A percentile compares a stretch with the other conserved stretches of the same genome.
These are phyloP conservation scores for Heritiera littoralis DNA, from an alignment of 345 rosid species.

Conservation along the genomic window DNA sequence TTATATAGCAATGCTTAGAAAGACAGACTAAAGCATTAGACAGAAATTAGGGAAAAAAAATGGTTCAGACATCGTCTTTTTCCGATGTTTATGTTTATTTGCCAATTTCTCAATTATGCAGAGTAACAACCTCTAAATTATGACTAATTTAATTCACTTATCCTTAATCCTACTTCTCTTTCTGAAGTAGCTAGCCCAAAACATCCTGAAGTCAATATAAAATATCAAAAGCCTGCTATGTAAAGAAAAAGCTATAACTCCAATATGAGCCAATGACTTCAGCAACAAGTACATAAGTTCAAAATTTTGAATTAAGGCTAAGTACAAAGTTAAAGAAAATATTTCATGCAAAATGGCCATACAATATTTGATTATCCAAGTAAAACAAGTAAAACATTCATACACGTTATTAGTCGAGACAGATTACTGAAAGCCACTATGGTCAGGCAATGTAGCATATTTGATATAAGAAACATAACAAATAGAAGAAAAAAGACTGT, in stretches of 20 bases:
- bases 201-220: neutral
- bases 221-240: neutral
- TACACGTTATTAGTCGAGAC: neutral
- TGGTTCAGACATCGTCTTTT: neutral
- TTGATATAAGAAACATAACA: neutral
- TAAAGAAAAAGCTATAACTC: neutral
- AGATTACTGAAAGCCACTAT: neutral
- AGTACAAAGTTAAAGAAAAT: neutral
- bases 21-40: neutral
- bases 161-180: neutral
- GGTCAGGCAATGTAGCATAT: neutral
- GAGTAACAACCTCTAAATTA: neutral
- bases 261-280: slow-evolving; percentile 1
- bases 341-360: neutral
- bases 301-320: neutral
- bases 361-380: neutral
- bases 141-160: neutral
- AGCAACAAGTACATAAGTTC: neutral
- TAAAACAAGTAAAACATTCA: neutral
- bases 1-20: neutral
- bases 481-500: neutral
- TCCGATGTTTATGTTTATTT: neutral
- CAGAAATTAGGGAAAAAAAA: neutral
- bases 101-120: neutral
- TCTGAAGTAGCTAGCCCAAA: neutral